phyloP scores from a whole-genome alignment of 495 filamentous ascomycete species.

The Arthonia radiata region DNA sequence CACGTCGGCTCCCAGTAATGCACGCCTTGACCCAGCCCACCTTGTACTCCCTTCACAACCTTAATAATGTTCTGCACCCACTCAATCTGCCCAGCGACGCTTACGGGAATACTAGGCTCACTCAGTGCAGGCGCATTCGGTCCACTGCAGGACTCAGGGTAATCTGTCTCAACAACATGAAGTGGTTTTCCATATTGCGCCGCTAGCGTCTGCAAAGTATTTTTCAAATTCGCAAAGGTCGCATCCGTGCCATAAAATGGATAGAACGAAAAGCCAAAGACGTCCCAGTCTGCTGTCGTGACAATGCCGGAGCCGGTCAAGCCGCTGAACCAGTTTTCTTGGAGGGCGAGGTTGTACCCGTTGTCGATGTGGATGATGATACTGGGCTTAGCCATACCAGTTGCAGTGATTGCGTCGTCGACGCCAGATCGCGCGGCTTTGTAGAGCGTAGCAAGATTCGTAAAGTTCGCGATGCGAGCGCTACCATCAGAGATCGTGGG shows the following conservation, averaged over 20 bases:
- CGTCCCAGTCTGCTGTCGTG: constrained; percentile 31
- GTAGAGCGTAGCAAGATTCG: constrained; percentile 18
- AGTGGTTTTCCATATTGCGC: constrained; percentile 32
- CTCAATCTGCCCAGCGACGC: constrained; percentile 30
- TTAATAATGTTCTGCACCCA: constrained; percentile 29
- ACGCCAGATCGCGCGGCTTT: constrained; percentile 15
- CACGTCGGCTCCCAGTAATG: constrained; percentile 56
- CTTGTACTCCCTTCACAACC: constrained; percentile 23
- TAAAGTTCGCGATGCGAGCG: constrained; percentile 34
- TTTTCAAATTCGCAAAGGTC: constrained; percentile 27
- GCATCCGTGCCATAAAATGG: constrained; percentile 35
- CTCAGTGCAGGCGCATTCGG: constrained; percentile 24
- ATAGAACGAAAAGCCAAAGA: constrained; percentile 47
- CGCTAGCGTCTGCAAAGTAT: constrained; percentile 31
- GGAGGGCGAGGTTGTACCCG: constrained; percentile 40
- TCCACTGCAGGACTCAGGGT: constrained; percentile 33
- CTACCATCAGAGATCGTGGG: constrained; percentile 34
- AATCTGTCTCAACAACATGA: constrained; percentile 40
- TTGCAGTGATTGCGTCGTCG: constrained; percentile 9
- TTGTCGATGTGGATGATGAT: constrained; percentile 50
- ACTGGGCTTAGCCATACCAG: constrained; percentile 23
- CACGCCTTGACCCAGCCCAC: constrained; percentile 24
- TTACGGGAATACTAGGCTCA: constrained; percentile 30
- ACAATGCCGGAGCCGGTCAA: constrained; percentile 28
- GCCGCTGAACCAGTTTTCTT: constrained; percentile 35